These are phyloP conservation scores for Backusella mclennaniae DNA, from an alignment of 192 early-diverging fungal species.

Conservation along the genomic window DNA sequence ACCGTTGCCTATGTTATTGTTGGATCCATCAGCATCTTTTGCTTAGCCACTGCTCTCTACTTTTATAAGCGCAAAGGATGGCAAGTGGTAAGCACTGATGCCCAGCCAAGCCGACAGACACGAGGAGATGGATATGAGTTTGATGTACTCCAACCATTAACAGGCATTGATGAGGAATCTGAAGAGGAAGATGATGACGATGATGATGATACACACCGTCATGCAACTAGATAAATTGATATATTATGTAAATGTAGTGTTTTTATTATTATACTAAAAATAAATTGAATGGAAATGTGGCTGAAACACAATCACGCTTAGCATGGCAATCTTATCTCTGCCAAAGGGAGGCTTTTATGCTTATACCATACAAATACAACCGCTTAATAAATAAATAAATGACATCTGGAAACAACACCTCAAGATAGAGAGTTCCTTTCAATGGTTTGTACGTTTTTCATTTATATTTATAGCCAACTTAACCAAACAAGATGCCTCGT, in stretches of 20 bases:
- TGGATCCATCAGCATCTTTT: conserved; percentile 20
- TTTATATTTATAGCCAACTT: background rate
- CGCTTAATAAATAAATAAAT: background rate
- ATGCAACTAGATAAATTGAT: background rate
- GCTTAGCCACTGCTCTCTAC: conserved; percentile 15
- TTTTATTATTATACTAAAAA: background rate
- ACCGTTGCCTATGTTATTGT: conserved; percentile 18
- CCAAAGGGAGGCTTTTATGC: too few species aligned
- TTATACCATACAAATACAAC: background rate
- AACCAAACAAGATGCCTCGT: too few species aligned
- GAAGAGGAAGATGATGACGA: conserved; percentile 18
- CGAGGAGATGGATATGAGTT: conserved; percentile 24
- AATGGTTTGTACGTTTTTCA: too few species aligned
- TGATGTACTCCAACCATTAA: conserved; percentile 6
- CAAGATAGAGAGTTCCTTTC: background rate
- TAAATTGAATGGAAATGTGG: background rate
- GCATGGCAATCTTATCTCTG: too few species aligned
- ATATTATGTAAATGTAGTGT: background rate
- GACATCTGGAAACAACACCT: too few species aligned
- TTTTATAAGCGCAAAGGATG: conserved; percentile 16
- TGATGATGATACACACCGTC: background rate
- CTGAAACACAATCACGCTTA: background rate
- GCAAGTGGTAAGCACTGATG: background rate
- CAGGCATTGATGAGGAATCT: conserved; percentile 14
- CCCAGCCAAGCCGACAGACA: background rate